Conservation (phyloP, 2,329 filamentous ascomycete genomes). For the Phialocephala sp. region DNA sequence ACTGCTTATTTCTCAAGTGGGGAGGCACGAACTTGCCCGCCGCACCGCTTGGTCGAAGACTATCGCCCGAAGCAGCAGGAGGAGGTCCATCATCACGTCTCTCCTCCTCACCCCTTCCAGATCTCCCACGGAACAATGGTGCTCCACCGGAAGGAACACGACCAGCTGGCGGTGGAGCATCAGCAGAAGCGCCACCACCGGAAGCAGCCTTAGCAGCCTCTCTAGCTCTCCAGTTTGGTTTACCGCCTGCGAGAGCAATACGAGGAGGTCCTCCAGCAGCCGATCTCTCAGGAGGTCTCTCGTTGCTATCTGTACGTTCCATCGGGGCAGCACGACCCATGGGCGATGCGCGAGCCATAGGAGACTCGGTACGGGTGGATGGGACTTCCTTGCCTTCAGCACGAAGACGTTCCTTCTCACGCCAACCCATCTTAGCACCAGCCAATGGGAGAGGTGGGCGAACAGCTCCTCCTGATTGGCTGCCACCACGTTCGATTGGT, state of each 20-base stretch:
- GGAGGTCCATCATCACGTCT: slow-evolving; percentile 48
- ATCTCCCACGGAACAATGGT: slow-evolving; percentile 51
- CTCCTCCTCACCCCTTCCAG: slow-evolving; percentile 51
- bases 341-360: slow-evolving; percentile 36
- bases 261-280: slow-evolving; percentile 55
- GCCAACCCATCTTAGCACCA: slow-evolving; percentile 71
- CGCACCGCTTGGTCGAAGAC: slow-evolving; percentile 57
- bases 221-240: slow-evolving; percentile 64
- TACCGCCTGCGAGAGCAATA: slow-evolving; percentile 57
- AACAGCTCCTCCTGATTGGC: slow-evolving; percentile 48
- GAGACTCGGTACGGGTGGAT: slow-evolving; percentile 36
- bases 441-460: slow-evolving; percentile 68
- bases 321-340: slow-evolving; percentile 39
- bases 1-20: slow-evolving; percentile 47
- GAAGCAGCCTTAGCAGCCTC: slow-evolving; percentile 54
- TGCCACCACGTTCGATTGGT: slow-evolving; percentile 53
- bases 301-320: slow-evolving; percentile 50
- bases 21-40: slow-evolving; percentile 66
- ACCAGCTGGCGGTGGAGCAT: slow-evolving; percentile 37
- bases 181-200: slow-evolving; percentile 37
- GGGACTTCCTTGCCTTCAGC: slow-evolving; percentile 43
- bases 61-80: slow-evolving; percentile 48
- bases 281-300: slow-evolving; percentile 45
- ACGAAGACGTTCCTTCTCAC: slow-evolving; percentile 69
- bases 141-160: slow-evolving; percentile 44